Conservation (phyloP, 345 rosid species). For the Adansonia digitata region DNA sequence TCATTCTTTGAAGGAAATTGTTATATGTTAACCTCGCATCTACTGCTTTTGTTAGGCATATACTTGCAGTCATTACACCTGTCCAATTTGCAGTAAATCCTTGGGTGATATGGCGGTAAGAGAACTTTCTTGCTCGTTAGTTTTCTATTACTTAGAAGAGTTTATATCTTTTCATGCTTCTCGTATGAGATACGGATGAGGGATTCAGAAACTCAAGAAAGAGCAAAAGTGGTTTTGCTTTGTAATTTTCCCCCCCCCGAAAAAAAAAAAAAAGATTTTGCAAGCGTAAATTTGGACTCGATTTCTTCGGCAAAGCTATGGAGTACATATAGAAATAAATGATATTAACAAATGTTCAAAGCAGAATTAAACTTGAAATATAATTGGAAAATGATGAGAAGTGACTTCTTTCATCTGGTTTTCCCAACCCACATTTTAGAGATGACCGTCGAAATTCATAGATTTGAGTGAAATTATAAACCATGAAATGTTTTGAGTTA, state of each 20-base stretch:
- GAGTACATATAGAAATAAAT: background rate
- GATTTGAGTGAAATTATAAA: background rate
- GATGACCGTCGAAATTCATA: background rate
- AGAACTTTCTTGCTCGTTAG: no score
- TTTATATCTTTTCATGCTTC: background rate
- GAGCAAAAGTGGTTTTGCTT: background rate
- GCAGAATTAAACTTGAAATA: background rate
- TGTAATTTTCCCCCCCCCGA: no score
- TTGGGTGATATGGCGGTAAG: conserved; percentile 65
- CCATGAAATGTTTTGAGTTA: background rate
- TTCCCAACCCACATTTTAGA: background rate
- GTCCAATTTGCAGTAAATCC: conserved; percentile 60
- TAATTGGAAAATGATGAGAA: background rate
- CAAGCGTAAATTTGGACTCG: background rate
- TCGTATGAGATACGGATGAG: background rate
- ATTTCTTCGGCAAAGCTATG: background rate
- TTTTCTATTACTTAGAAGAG: background rate
- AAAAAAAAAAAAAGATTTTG: no score
- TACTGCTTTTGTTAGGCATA: conserved; percentile 52
- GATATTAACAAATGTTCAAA: background rate
- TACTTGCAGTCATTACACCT: conserved; percentile 75
- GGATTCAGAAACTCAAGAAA: background rate
- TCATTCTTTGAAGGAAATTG: background rate
- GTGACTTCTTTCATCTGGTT: background rate
- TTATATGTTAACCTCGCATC: background rate